Percentiles rank a stretch among this genome's conserved stretches.
Evolutionary conservation across 768 basidiomycete species (phyloP).

Genomic region (Lactarius indigo): DNA sequence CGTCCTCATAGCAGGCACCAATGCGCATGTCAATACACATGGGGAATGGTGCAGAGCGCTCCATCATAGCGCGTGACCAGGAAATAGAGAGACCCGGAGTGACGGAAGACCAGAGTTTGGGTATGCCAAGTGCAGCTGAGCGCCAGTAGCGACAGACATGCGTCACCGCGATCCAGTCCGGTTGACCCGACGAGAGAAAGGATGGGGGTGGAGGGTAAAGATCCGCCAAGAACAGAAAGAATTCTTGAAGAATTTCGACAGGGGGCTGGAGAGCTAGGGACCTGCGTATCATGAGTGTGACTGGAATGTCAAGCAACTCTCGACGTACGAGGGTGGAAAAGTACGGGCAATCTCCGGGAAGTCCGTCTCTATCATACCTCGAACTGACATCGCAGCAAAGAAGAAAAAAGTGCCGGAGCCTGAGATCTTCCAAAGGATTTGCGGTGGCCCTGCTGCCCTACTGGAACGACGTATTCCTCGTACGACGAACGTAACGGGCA

Average conservation of each 20-base stretch:
- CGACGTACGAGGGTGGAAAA: background rate
- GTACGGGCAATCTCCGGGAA: background rate
- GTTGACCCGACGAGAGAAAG: background rate
- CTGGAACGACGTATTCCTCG: too few relatives aligned
- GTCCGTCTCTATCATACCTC: background rate
- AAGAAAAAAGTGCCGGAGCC: too few relatives aligned
- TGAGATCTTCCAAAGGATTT: too few relatives aligned
- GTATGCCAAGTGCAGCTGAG: slow-evolving; percentile 13
- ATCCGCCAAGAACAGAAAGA: background rate
- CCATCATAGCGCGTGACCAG: slow-evolving; percentile 14
- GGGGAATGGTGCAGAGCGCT: slow-evolving; percentile 14
- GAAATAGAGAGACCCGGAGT: slow-evolving; percentile 8
- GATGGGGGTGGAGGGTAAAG: background rate
- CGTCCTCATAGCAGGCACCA: background rate
- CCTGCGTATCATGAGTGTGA: background rate
- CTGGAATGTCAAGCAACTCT: background rate
- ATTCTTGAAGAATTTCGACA: slow-evolving; percentile 12
- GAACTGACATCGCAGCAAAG: background rate
- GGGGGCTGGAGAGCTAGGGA: background rate
- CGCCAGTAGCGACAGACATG: slow-evolving; percentile 18
- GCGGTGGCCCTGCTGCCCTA: too few relatives aligned
- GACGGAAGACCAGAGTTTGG: slow-evolving; percentile 15
- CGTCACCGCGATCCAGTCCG: slow-evolving; percentile 8
- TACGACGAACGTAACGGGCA: too few relatives aligned
- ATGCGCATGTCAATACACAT: slow-evolving; percentile 10